phyloP scores from a whole-genome alignment of 768 basidiomycete species.

The Gloeopeniophorella convolvens region DNA sequence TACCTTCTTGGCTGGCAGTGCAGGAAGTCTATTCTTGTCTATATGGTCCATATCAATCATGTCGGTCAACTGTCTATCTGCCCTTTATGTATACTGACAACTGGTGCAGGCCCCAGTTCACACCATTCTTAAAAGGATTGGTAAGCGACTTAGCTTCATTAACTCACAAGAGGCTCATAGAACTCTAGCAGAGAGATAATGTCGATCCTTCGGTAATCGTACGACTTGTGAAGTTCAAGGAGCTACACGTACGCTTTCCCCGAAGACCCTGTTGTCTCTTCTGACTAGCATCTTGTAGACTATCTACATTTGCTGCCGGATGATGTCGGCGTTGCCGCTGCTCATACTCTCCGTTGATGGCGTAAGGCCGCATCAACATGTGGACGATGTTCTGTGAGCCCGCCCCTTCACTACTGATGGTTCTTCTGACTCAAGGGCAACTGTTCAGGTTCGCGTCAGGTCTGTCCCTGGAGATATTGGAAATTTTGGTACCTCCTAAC shows the following conservation, averaged over 20 bases:
- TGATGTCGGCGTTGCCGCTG: constrained; percentile 58
- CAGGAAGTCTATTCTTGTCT: constrained; percentile 62
- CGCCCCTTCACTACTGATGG: constrained; percentile 11
- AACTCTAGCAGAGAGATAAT: constrained; percentile 44
- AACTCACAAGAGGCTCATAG: not conserved
- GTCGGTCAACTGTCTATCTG: constrained; percentile 32
- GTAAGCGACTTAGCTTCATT: constrained; percentile 32
- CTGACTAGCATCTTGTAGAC: constrained; percentile 34
- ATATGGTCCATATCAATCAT: constrained; percentile 67
- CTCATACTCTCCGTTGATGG: constrained; percentile 69
- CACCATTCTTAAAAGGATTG: constrained; percentile 51
- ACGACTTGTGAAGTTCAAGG: constrained; percentile 69
- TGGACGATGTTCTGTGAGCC: constrained; percentile 54
- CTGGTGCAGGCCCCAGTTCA: constrained; percentile 51
- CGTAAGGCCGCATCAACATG: constrained; percentile 45
- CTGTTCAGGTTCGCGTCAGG: not conserved
- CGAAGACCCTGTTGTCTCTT: not conserved
- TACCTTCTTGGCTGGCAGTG: constrained; percentile 59
- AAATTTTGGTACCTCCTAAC: not conserved
- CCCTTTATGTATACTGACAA: constrained; percentile 11
- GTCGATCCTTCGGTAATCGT: constrained; percentile 59
- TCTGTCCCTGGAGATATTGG: not conserved
- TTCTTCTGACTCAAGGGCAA: not conserved
- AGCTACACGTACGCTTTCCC: constrained; percentile 59
- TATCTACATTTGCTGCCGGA: constrained; percentile 65